Conservation (phyloP, 768 basidiomycete species). For the Amanita thiersii region DNA sequence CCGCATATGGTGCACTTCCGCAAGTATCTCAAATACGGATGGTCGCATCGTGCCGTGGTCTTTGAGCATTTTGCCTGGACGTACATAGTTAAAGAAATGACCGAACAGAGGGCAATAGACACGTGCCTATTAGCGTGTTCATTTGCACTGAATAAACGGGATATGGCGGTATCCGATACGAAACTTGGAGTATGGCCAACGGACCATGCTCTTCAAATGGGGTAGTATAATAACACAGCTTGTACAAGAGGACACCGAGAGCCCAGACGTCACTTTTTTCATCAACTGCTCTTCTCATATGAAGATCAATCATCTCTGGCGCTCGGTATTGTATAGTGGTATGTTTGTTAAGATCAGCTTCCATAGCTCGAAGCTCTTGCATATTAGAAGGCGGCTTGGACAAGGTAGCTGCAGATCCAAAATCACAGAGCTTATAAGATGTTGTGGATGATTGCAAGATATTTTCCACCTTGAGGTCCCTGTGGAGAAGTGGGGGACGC, state of each 20-base stretch:
- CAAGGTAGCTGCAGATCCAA: constrained; percentile 85
- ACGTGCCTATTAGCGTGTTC: constrained; percentile 74
- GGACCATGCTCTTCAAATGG: constrained; percentile 98
- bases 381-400: constrained; percentile 67
- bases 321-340: constrained; percentile 97
- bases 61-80: constrained; percentile 79
- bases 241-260: constrained; percentile 92
- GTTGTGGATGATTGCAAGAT: constrained; percentile 83
- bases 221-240: constrained; percentile 98
- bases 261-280: constrained; percentile 99
- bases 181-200: constrained; percentile 92
- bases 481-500: constrained; percentile 84
- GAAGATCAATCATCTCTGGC: constrained; percentile 97
- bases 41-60: constrained; percentile 87
- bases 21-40: constrained; percentile 78
- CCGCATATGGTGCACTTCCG: constrained; percentile 76
- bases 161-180: constrained; percentile 87
- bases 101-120: constrained; percentile 4
- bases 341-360: constrained; percentile 87
- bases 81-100: constrained; percentile 11
- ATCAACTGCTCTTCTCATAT: constrained; percentile 74
- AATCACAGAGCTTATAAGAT: constrained; percentile 94
- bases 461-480: constrained; percentile 98
- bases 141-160: constrained; percentile 80
- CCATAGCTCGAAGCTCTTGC: constrained; percentile 80